A percentile compares a stretch with the other conserved stretches of the same genome.
These are phyloP conservation scores for Salix purpurea DNA, from an alignment of 345 rosid genomes.

Conservation along the genomic window DNA sequence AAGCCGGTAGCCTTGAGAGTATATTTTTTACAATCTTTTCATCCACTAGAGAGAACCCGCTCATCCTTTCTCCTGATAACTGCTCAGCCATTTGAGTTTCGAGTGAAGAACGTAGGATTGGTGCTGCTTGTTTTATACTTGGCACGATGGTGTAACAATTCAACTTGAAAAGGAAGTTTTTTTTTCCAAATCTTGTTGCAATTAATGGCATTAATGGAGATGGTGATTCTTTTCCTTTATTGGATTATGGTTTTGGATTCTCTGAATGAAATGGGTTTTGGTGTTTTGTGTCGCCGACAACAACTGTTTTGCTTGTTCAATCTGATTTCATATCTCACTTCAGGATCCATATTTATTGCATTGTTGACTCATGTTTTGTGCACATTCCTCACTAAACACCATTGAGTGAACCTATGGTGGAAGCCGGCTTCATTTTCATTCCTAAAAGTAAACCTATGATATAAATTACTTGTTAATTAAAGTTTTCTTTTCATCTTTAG, in stretches of 20 bases:
- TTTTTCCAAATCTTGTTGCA: not conserved
- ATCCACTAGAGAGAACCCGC: conserved; percentile 11
- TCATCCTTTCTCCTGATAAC: not conserved
- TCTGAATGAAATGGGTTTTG: conserved; percentile 6
- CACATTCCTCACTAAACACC: not conserved
- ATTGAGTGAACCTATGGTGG: not conserved
- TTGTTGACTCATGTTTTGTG: conserved; percentile 8
- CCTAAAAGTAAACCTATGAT: not conserved
- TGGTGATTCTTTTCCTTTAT: conserved; percentile 19
- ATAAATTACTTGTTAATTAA: not conserved
- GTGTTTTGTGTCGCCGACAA: not conserved
- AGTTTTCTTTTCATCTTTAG: not conserved
- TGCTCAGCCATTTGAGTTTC: conserved; percentile 6
- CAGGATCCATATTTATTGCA: not conserved
- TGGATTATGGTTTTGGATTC: conserved; percentile 7
- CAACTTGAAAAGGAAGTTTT: not conserved
- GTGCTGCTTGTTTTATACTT: not conserved
- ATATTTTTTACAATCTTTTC: conserved; percentile 44
- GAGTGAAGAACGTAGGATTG: not conserved
- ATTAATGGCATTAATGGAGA: conserved; percentile 15
- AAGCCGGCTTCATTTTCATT: not conserved
- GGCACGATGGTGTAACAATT: not conserved
- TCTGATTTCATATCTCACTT: not conserved
- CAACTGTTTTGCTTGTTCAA: not conserved
- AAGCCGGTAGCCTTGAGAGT: conserved; percentile 41